These are phyloP conservation scores for Teunomyces pallodes DNA, from an alignment of 805 yeast species.

Conservation along the genomic window DNA sequence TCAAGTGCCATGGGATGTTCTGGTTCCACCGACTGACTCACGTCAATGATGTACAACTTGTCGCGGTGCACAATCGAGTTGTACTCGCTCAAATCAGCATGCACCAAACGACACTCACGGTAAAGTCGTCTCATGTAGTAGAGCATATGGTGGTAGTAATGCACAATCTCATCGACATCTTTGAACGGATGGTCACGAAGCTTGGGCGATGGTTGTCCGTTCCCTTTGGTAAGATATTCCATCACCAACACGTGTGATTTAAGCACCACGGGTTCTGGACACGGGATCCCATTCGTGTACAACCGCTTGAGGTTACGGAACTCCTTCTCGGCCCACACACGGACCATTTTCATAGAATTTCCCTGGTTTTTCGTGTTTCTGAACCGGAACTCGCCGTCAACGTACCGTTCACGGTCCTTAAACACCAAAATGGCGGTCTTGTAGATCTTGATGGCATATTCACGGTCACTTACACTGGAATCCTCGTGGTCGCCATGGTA, in stretches of 20 bases:
- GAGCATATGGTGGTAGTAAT: slow-evolving; percentile 73
- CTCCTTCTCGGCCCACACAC: slow-evolving; percentile 98
- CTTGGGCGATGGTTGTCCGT: slow-evolving; percentile 89
- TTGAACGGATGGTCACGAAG: slow-evolving; percentile 78
- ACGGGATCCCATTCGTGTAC: slow-evolving; percentile 75
- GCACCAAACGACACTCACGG: slow-evolving; percentile 85
- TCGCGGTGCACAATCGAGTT: slow-evolving; percentile 82
- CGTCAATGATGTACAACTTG: slow-evolving; percentile 85
- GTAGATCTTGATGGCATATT: slow-evolving; percentile 87
- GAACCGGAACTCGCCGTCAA: slow-evolving; percentile 93
- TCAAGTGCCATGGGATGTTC: slow-evolving; percentile 97
- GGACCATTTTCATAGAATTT: slow-evolving; percentile 96
- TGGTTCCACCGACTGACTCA: slow-evolving; percentile 95
- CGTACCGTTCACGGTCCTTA: slow-evolving; percentile 94
- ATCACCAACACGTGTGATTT: slow-evolving; percentile 89
- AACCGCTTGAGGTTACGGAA: slow-evolving; percentile 88
- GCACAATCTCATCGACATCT: slow-evolving; percentile 60
- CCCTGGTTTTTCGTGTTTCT: slow-evolving; percentile 80
- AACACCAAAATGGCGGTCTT: slow-evolving; percentile 96
- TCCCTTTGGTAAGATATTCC: slow-evolving; percentile 81
- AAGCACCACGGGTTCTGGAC: slow-evolving; percentile 88
- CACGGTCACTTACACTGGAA: slow-evolving; percentile 26
- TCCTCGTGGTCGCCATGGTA: slow-evolving; percentile 71
- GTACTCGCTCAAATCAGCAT: slow-evolving; percentile 96
- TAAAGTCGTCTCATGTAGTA: slow-evolving; percentile 84